Evolutionary conservation across 208 protist genomes (phyloP), one percentile per base, ranked within the genome.

Genomic region (Leishmania braziliensis): DNA sequence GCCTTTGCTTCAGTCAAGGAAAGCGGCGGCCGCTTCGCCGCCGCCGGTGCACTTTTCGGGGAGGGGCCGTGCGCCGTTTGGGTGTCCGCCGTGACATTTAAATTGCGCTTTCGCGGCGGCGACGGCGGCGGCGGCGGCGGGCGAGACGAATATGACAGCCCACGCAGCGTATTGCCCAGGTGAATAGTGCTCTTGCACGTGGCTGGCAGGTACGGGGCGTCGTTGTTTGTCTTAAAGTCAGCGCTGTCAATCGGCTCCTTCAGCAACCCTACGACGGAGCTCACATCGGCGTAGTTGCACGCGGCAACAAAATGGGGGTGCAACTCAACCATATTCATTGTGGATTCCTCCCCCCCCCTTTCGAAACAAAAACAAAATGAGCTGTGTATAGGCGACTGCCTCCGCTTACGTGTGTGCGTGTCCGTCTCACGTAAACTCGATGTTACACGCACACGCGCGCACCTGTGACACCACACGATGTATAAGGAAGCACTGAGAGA

Each of bases 251-350:
- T 79, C 66, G 77, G 82, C 29, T 77, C 65, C 48, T 82, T 86
- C 65, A 84, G 75, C 3, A 84, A 72, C 46, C 39, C 69, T 18
- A 86, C 60, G 16, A 83, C 48, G 0, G 78, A 62, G 29, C 78
- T 58, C 18, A 86, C 48, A 74, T 86, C 83, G 48, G 77, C 75
- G 14, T 83, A 86, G 79, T 69, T 48, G 62, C 79, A 60, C 29
- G 79, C 83, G 8, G 75, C 76, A 2, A 83, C 75, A 16, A 86
- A 86, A 63, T 83, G 75, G 4, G 83, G 78, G 50, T 83, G 83
- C 5, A 86, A 26, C 58, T 86, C 66, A 2, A 86, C 74, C 23
- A 48, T 77, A 65, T 62, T 86, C 83, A 83, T 80, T n/a, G 68
- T 50, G 39, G 10, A n/a, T 77, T 9, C 50, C 68, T 4, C 12